A percentile compares a stretch with the other conserved stretches of the same genome.
phyloP scores from a whole-genome alignment of 2,329 filamentous ascomycete genomes.

The Colletotrichum sp. region DNA sequence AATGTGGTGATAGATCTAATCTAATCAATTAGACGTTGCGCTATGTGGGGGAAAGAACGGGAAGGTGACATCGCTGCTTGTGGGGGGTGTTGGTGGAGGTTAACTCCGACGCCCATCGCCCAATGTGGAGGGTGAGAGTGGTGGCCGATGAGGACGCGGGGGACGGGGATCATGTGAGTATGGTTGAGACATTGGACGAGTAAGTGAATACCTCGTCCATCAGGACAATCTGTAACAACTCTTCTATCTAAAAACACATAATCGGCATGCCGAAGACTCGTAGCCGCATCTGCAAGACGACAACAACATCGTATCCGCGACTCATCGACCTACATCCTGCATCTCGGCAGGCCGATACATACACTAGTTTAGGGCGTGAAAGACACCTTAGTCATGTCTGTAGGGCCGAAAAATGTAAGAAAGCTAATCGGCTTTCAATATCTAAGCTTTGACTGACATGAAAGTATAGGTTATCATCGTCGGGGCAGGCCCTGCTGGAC shows the following conservation, averaged over 20 bases:
- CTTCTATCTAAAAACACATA: not conserved
- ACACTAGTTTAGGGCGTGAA: not conserved
- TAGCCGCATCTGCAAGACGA: not conserved
- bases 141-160: not conserved
- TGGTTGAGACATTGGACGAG: not conserved
- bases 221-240: not conserved
- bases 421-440: not conserved
- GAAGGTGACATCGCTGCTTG: not conserved
- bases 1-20: not conserved
- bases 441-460: not conserved
- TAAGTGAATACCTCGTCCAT: not conserved
- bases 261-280: not conserved
- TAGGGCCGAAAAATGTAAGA: not conserved
- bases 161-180: not conserved
- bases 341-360: not conserved
- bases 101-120: not conserved
- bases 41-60: not conserved
- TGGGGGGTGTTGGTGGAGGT: constrained; percentile 9
- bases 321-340: not conserved
- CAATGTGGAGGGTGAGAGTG: not conserved
- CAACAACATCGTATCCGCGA: not conserved
- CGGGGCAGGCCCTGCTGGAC: constrained; percentile 53
- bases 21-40: not conserved
- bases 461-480: constrained; percentile 38
- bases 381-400: not conserved